phyloP scores from a whole-genome alignment of 441 rosid genomes.

The Erodium moschatum region DNA sequence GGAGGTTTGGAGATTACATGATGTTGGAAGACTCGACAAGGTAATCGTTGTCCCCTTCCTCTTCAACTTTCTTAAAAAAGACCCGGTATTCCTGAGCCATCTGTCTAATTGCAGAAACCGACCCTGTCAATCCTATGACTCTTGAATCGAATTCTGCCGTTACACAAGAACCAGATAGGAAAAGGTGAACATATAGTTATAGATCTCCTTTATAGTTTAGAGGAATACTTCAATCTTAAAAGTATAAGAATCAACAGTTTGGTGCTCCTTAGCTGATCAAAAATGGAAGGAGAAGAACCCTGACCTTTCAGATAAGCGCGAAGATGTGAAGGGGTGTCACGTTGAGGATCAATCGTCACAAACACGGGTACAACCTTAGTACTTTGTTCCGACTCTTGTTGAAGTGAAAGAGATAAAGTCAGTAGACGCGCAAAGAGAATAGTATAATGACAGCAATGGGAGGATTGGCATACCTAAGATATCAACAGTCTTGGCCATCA shows the following conservation, averaged over 20 bases:
- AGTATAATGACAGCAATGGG: neutral
- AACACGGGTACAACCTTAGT: conserved; percentile 57
- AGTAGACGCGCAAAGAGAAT: conserved; percentile 14
- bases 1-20: conserved; percentile 35
- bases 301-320: conserved; percentile 67
- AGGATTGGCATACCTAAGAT: conserved; percentile 44
- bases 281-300: neutral
- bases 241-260: no score
- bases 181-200: no score
- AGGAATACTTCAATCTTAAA: no score
- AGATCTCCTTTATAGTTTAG: no score
- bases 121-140: conserved; percentile 65
- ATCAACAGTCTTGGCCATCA: conserved; percentile 21
- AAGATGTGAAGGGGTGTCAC: conserved; percentile 68
- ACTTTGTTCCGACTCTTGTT: conserved; percentile 43
- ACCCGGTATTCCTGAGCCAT: conserved; percentile 81
- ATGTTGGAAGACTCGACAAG: conserved; percentile 70
- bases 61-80: conserved; percentile 68
- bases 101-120: conserved; percentile 52
- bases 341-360: conserved; percentile 81
- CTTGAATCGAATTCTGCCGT: conserved; percentile 64
- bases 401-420: conserved; percentile 25
- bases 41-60: conserved; percentile 67
- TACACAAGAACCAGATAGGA: neutral
- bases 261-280: no score